These are phyloP conservation scores for Suillus subaureus DNA, from an alignment of 768 basidiomycete genomes.

Conservation along the genomic window DNA sequence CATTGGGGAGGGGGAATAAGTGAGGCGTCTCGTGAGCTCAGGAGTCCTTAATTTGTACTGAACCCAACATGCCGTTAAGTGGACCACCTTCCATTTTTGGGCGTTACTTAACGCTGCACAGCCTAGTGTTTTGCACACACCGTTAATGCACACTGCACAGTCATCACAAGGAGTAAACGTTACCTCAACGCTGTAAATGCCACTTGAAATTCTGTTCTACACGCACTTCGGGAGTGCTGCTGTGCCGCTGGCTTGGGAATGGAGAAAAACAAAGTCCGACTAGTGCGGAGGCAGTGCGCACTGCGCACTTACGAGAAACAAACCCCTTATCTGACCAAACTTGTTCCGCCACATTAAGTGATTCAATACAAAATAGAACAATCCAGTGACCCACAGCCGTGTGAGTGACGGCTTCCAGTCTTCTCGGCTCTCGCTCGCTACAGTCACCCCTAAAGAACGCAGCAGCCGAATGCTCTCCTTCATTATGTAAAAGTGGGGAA, in stretches of 20 bases:
- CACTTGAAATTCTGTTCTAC: background rate
- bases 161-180: background rate
- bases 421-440: background rate
- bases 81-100: constrained; percentile 14
- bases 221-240: background rate
- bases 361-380: background rate
- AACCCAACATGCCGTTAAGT: constrained; percentile 11
- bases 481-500: background rate
- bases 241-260: background rate
- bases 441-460: background rate
- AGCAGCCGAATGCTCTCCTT: background rate
- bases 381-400: background rate
- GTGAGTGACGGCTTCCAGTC: background rate
- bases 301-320: background rate
- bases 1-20: constrained; percentile 1
- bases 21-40: background rate
- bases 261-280: background rate
- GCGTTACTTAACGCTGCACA: background rate
- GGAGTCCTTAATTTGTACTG: constrained; percentile 25
- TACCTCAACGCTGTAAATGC: background rate
- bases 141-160: background rate
- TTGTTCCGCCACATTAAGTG: background rate
- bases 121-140: background rate
- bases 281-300: background rate
- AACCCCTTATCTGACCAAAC: background rate